Conservation (phyloP, 1,284 basidiomycete species). For the Anthracocystis walkeri region DNA sequence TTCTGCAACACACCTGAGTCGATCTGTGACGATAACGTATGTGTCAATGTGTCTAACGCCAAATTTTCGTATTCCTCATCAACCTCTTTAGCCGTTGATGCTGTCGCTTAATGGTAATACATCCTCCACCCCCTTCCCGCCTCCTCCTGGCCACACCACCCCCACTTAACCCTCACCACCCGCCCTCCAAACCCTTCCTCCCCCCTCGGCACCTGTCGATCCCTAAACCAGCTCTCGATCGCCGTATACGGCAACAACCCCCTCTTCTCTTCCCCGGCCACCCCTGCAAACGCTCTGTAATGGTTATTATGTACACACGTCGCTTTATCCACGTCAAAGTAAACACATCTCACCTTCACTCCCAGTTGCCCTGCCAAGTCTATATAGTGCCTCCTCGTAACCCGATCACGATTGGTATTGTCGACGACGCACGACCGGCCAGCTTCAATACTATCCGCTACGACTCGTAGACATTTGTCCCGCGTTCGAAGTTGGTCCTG, state of each 20-base stretch:
- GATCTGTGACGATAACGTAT: background rate
- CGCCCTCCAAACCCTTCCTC: slow-evolving; percentile 39
- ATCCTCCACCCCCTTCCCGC: slow-evolving; percentile 18
- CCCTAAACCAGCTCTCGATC: slow-evolving; percentile 41
- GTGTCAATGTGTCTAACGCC: too few relatives aligned
- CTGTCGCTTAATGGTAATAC: slow-evolving; percentile 46
- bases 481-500: slow-evolving; percentile 76
- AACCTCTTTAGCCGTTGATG: too few relatives aligned
- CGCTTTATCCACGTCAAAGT: slow-evolving; percentile 39
- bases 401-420: slow-evolving; percentile 56
- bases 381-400: slow-evolving; percentile 52
- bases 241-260: slow-evolving; percentile 28
- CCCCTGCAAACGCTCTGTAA: slow-evolving; percentile 35
- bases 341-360: slow-evolving; percentile 35
- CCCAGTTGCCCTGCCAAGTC: slow-evolving; percentile 26
- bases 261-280: slow-evolving; percentile 15
- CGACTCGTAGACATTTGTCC: slow-evolving; percentile 79
- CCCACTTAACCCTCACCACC: slow-evolving; percentile 32
- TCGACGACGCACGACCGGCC: slow-evolving; percentile 65
- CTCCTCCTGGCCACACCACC: slow-evolving; percentile 22
- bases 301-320: slow-evolving; percentile 51
- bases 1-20: too few relatives aligned
- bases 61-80: too few relatives aligned
- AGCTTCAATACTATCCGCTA: slow-evolving; percentile 74
- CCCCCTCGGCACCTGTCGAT: slow-evolving; percentile 25